phyloP scores from a whole-genome alignment of 176 grass and related monocot species.

The Carex myosuroides region DNA sequence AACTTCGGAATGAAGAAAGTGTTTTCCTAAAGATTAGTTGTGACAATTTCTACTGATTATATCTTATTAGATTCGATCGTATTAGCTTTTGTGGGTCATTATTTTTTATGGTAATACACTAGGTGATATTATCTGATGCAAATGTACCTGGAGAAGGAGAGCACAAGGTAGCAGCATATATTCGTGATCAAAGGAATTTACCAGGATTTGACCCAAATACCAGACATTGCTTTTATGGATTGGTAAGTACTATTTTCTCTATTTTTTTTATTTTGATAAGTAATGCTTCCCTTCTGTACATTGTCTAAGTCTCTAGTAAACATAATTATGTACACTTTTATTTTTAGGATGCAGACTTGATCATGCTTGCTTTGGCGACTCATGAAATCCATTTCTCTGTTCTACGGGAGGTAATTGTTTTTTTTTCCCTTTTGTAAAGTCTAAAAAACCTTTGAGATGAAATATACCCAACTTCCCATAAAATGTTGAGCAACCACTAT shows the following conservation, averaged over 20 bases:
- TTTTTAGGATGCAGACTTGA: constrained; percentile 68
- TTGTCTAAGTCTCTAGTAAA: neutral
- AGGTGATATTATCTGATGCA: constrained; percentile 74
- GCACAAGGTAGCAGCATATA: constrained; percentile 85
- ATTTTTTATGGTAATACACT: neutral
- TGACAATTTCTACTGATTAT: neutral
- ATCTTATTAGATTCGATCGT: neutral
- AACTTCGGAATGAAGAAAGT: neutral
- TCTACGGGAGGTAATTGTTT: constrained; percentile 46
- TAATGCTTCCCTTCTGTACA: neutral
- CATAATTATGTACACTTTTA: neutral
- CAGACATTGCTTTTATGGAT: constrained; percentile 65
- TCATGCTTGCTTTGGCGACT: constrained; percentile 82
- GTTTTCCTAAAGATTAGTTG: neutral
- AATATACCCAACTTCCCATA: neutral
- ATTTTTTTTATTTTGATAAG: neutral
- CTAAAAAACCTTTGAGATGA: neutral
- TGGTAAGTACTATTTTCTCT: constrained; percentile 39
- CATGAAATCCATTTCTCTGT: constrained; percentile 79
- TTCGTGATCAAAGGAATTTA: constrained; percentile 43
- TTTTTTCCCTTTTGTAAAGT: neutral
- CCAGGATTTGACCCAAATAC: constrained; percentile 66
- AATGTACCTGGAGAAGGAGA: constrained; percentile 93
- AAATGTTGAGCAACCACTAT: neutral
- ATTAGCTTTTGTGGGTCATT: neutral